A percentile compares a stretch with the other conserved stretches of the same genome.
phyloP scores from a whole-genome alignment of 306 rosid genomes.

The Calophaca sinica region DNA sequence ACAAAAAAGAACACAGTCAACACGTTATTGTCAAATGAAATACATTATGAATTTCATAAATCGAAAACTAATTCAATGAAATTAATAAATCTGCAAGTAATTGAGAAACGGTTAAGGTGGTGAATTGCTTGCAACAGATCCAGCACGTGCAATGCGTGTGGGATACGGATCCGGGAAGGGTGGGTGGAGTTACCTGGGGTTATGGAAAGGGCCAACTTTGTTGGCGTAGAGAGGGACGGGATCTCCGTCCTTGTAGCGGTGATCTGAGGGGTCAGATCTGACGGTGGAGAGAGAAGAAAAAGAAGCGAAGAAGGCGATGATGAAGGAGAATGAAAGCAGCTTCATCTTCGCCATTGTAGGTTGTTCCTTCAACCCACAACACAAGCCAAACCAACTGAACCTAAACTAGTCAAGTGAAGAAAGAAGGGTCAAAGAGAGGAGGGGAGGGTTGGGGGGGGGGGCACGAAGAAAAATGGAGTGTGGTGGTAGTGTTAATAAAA shows the following conservation, averaged over 20 bases:
- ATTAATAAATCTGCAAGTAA: neutral
- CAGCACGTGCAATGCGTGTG: conserved; percentile 23
- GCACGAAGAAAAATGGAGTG: conserved; percentile 20
- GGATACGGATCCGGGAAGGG: neutral
- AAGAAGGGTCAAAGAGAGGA: conserved; percentile 9
- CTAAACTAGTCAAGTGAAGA: conserved; percentile 1
- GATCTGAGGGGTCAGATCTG: conserved; percentile 63
- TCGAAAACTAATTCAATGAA: neutral
- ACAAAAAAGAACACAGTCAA: neutral
- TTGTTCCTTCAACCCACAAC: conserved; percentile 6
- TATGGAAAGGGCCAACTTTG: conserved; percentile 69
- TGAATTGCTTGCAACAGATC: conserved; percentile 17
- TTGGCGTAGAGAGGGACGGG: conserved; percentile 62
- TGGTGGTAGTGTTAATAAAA: conserved; percentile 35
- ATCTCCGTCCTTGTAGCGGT: conserved; percentile 58
- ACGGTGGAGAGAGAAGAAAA: conserved; percentile 38
- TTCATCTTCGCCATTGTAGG: conserved; percentile 35
- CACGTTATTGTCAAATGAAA: neutral
- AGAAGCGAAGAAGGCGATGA: conserved; percentile 27
- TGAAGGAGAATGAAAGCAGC: conserved; percentile 4
- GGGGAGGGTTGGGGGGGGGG: neutral
- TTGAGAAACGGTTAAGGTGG: neutral
- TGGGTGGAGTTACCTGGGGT: conserved; percentile 52
- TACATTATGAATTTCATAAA: neutral
- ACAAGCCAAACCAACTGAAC: neutral